These are phyloP conservation scores for Mycena belliarum DNA, from an alignment of 768 basidiomycete genomes.

Conservation along the genomic window DNA sequence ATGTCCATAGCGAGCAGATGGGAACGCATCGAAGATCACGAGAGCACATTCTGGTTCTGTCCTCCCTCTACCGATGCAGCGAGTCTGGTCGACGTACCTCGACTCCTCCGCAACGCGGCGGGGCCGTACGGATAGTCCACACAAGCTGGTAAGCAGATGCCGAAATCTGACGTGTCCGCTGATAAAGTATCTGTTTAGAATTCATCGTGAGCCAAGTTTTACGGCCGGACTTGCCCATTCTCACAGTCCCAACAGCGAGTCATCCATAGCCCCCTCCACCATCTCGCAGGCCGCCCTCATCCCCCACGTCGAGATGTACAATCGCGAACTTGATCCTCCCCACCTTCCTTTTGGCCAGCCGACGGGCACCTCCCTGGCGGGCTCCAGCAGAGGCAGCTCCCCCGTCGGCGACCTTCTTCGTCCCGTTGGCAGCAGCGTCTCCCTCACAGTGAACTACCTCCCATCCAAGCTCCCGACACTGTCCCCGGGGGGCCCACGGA, in stretches of 20 bases:
- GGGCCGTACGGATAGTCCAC: conserved; percentile 13
- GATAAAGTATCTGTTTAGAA: conserved; percentile 15
- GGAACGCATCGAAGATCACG: conserved; percentile 7
- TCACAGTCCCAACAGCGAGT: conserved; percentile 13
- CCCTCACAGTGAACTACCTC: conserved; percentile 70
- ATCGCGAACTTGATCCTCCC: conserved; percentile 35
- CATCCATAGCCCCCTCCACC: conserved; percentile 45
- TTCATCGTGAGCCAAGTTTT: conserved; percentile 18
- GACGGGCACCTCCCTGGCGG: conserved; percentile 20
- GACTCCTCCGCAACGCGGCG: conserved; percentile 23
- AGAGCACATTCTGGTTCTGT: not conserved
- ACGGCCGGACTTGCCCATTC: not conserved
- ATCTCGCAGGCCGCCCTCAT: conserved; percentile 51
- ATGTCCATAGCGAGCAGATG: not conserved
- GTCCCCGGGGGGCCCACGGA: conserved; percentile 42
- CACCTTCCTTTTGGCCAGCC: conserved; percentile 32
- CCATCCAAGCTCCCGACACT: conserved; percentile 71
- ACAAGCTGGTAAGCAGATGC: conserved; percentile 21
- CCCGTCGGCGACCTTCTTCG: conserved; percentile 21
- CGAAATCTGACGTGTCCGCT: conserved; percentile 20
- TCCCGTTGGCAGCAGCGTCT: conserved; percentile 26
- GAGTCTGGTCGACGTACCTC: conserved; percentile 46
- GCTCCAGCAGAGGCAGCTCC: conserved; percentile 22
- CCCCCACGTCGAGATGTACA: conserved; percentile 45
- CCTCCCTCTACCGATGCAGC: conserved; percentile 32